These are phyloP conservation scores for Nakaseomyces nivariensis DNA, from an alignment of 1,139 yeast species.

Conservation along the genomic window DNA sequence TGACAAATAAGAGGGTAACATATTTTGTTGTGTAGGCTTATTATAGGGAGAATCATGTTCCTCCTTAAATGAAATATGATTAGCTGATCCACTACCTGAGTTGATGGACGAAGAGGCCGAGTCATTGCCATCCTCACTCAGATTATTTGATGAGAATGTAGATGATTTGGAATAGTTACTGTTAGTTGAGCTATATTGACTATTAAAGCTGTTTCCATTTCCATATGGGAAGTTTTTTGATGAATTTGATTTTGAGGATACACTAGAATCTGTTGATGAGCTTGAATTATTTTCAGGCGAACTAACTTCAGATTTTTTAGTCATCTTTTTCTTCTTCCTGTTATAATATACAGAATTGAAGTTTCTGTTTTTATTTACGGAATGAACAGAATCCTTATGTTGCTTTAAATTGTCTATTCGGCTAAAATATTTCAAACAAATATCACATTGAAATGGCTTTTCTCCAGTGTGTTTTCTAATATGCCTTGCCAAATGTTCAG, in stretches of 20 bases:
- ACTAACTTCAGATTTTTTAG: not conserved
- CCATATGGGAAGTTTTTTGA: not conserved
- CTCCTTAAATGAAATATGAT: not conserved
- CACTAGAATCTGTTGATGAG: not conserved
- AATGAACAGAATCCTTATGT: conserved; percentile 88
- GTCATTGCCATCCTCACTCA: not conserved
- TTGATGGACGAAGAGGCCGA: not conserved
- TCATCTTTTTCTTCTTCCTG: not conserved
- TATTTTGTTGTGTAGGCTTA: not conserved
- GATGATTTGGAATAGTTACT: not conserved
- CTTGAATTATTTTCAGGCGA: not conserved
- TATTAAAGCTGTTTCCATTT: not conserved
- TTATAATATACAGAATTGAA: conserved; percentile 1
- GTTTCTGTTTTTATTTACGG: conserved; percentile 22
- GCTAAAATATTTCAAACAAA: conserved; percentile 70
- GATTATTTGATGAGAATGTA: not conserved
- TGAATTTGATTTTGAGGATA: not conserved
- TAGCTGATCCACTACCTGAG: not conserved
- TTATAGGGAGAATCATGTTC: not conserved
- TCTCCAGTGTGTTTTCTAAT: conserved; percentile 93
- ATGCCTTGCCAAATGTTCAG: conserved; percentile 88
- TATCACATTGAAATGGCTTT: conserved; percentile 82
- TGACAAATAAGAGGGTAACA: not conserved
- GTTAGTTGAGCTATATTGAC: not conserved
- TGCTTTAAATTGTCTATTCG: conserved; percentile 83